Conservation (phyloP, 176 grass and related monocot species). For the Oryza glumipatula region DNA sequence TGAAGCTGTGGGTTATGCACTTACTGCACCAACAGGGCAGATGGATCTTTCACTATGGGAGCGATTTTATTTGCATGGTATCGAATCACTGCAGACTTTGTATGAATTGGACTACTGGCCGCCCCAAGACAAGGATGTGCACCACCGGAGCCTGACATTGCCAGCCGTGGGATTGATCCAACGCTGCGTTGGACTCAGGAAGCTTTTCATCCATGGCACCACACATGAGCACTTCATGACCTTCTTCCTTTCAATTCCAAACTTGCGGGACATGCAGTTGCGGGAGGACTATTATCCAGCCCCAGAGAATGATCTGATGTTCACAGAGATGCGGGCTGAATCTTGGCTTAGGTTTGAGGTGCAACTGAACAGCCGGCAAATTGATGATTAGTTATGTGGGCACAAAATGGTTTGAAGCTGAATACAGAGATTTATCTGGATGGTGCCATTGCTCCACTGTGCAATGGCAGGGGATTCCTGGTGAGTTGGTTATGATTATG, state of each 20-base stretch:
- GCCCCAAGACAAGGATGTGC: conserved; percentile 93
- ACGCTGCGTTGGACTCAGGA: conserved; percentile 58
- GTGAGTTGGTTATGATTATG: conserved; percentile 2
- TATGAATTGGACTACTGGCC: conserved; percentile 98
- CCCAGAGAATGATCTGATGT: conserved; percentile 96
- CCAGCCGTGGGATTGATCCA: conserved; percentile 67
- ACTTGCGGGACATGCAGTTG: conserved; percentile 85
- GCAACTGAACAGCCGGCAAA: conserved; percentile 54
- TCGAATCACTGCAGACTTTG: conserved; percentile 50
- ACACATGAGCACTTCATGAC: conserved; percentile 90
- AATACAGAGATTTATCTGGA: background rate
- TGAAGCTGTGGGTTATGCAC: conserved; percentile 86
- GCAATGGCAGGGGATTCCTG: background rate
- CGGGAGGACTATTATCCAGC: conserved; percentile 97
- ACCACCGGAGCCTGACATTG: conserved; percentile 80
- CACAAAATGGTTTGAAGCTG: background rate
- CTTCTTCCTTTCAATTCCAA: conserved; percentile 68
- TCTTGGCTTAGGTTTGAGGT: conserved; percentile 82
- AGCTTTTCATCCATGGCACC: conserved; percentile 95
- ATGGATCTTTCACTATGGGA: conserved; percentile 97
- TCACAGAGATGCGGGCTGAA: conserved; percentile 86
- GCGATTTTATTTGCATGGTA: conserved; percentile 83
- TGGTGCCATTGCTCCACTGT: background rate
- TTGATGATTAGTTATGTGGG: conserved; percentile 50
- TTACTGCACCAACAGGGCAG: conserved; percentile 84